phyloP scores from a whole-genome alignment of 2,329 filamentous ascomycete genomes.

The Madurella mycetomatis region DNA sequence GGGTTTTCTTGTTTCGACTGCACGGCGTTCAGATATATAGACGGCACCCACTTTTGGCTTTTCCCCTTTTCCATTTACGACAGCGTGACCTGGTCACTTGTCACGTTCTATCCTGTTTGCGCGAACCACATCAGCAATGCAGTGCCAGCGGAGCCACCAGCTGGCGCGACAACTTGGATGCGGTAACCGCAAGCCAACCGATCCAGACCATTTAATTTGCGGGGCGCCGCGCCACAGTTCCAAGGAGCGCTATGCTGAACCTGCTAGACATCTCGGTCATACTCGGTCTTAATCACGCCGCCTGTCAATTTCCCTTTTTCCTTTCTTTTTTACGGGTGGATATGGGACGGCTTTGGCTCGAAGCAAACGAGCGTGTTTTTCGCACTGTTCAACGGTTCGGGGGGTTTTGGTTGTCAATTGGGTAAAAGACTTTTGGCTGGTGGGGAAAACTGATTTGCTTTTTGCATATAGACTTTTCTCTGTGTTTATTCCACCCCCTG shows the following conservation, averaged over 20 bases:
- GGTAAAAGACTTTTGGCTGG: constrained; percentile 22
- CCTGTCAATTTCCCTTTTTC: no score
- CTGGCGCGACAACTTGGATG: constrained; percentile 4
- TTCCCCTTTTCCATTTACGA: constrained; percentile 12
- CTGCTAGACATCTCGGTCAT: neutral
- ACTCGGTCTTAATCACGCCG: neutral
- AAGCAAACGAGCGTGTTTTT: constrained; percentile 2
- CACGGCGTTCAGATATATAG: constrained; percentile 26
- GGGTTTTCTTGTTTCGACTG: constrained; percentile 18
- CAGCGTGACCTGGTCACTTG: constrained; percentile 13
- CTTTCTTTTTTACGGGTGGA: neutral
- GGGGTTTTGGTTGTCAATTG: constrained; percentile 18
- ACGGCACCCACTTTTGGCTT: constrained; percentile 13
- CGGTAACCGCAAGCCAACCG: constrained; percentile 4
- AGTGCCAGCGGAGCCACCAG: constrained; percentile 4
- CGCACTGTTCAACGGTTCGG: constrained; percentile 10
- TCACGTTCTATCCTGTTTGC: constrained; percentile 13
- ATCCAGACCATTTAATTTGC: constrained; percentile 13
- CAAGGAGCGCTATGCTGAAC: neutral
- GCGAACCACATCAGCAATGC: constrained; percentile 15
- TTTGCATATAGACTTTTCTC: constrained; percentile 29
- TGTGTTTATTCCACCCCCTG: constrained; percentile 11
- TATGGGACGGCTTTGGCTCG: neutral
- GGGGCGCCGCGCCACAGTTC: neutral
- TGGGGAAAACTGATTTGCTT: constrained; percentile 22